phyloP scores from a whole-genome alignment of 805 yeast species.

The Myxozyma geophila region DNA sequence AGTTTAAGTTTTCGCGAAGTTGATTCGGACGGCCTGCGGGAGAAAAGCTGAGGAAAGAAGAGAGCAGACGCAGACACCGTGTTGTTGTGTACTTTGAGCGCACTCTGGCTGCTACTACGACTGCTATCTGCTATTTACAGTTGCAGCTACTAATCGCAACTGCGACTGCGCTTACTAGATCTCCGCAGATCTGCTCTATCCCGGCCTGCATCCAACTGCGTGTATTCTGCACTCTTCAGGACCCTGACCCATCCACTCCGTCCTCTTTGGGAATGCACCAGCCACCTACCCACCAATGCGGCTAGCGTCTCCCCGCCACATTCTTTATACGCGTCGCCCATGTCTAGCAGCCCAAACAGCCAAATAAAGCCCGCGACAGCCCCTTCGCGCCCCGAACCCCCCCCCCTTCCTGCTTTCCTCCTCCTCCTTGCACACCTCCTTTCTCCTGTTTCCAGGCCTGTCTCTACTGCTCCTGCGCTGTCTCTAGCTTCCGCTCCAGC shows the following conservation, averaged over 20 bases:
- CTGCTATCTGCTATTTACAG: too few relatives aligned
- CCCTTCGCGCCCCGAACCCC: constrained; percentile 3
- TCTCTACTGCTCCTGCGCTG: constrained; percentile 5
- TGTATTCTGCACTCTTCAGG: too few relatives aligned
- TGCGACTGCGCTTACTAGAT: too few relatives aligned
- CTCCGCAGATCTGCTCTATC: background rate
- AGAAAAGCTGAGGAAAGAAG: too few relatives aligned
- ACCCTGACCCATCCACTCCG: constrained; percentile 13
- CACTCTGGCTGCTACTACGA: too few relatives aligned
- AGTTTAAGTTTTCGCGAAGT: too few relatives aligned
- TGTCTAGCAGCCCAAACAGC: background rate
- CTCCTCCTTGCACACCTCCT: too few relatives aligned
- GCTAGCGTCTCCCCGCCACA: constrained; percentile 10
- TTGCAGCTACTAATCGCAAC: too few relatives aligned
- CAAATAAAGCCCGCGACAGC: constrained; percentile 9
- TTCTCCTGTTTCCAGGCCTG: background rate
- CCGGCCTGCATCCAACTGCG: background rate
- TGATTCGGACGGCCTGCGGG: too few relatives aligned
- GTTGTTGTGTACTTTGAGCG: too few relatives aligned
- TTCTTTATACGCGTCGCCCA: constrained; percentile 14
- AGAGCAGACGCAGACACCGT: too few relatives aligned
- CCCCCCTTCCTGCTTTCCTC: background rate
- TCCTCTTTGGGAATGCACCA: constrained; percentile 15
- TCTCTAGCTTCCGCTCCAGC: background rate
- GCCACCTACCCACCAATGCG: background rate